These are phyloP conservation scores for Aspergillus felis DNA, from an alignment of 2,329 filamentous ascomycete genomes.

Conservation along the genomic window DNA sequence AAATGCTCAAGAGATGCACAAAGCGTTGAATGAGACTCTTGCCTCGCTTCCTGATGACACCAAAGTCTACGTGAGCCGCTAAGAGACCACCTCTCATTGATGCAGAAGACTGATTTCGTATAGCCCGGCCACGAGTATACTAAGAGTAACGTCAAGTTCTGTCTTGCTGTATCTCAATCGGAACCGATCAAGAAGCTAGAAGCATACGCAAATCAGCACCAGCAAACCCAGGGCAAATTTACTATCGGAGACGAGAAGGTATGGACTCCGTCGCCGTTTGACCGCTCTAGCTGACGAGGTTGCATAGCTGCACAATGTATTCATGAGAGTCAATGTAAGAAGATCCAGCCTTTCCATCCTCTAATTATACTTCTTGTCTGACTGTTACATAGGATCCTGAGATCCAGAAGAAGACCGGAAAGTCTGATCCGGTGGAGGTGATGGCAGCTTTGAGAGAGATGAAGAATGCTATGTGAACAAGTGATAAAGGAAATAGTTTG, in stretches of 20 bases:
- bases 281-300: neutral
- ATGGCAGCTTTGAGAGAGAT: slow-evolving; percentile 83
- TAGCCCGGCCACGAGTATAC: slow-evolving; percentile 97
- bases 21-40: slow-evolving; percentile 81
- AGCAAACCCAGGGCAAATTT: slow-evolving; percentile 90
- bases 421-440: slow-evolving; percentile 74
- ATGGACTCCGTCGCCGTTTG: slow-evolving; percentile 13
- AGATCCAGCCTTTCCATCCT: neutral
- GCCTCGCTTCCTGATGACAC: slow-evolving; percentile 82
- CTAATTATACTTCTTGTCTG: neutral
- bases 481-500: neutral
- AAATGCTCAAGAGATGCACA: slow-evolving; percentile 84
- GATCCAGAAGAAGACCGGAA: slow-evolving; percentile 78
- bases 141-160: slow-evolving; percentile 92
- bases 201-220: slow-evolving; percentile 71
- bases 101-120: slow-evolving; percentile 3
- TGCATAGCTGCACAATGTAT: slow-evolving; percentile 80
- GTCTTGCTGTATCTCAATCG: slow-evolving; percentile 68
- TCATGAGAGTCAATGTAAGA: slow-evolving; percentile 80
- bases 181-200: slow-evolving; percentile 73
- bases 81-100: neutral
- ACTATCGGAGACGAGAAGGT: slow-evolving; percentile 98
- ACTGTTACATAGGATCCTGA: slow-evolving; percentile 61
- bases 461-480: slow-evolving; percentile 58
- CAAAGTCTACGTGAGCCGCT: slow-evolving; percentile 70